phyloP scores from a whole-genome alignment of 2,329 filamentous ascomycete species.

The Septoria petroselini region DNA sequence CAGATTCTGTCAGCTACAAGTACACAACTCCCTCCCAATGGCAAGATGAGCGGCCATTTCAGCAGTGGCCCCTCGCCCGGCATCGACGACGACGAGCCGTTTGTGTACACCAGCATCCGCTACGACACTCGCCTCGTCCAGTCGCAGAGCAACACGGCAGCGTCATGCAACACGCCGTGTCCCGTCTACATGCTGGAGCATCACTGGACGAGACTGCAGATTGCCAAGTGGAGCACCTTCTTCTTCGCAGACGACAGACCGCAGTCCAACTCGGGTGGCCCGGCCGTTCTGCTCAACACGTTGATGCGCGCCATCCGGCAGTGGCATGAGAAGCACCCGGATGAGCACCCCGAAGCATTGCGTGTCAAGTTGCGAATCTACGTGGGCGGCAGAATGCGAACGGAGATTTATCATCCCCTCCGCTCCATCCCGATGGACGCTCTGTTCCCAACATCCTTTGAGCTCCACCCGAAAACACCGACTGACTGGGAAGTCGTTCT shows the following conservation, averaged over 20 bases:
- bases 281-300: constrained; percentile 32
- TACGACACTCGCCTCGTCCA: constrained; percentile 61
- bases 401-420: constrained; percentile 40
- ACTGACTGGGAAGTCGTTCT: constrained; percentile 46
- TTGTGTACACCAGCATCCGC: constrained; percentile 43
- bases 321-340: constrained; percentile 37
- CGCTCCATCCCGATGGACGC: constrained; percentile 49
- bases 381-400: constrained; percentile 45
- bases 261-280: constrained; percentile 51
- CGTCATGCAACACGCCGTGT: constrained; percentile 37
- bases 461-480: constrained; percentile 38
- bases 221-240: constrained; percentile 53
- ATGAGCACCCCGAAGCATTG: constrained; percentile 34
- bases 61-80: constrained; percentile 5
- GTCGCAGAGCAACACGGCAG: constrained; percentile 29
- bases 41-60: constrained; percentile 27
- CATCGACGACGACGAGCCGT: constrained; percentile 21
- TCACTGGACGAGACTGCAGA: constrained; percentile 45
- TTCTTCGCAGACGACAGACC: constrained; percentile 68
- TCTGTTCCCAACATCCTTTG: constrained; percentile 58
- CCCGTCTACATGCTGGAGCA: constrained; percentile 40
- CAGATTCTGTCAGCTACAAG: background rate
- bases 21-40: background rate
- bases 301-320: constrained; percentile 36
- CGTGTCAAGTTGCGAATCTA: constrained; percentile 55